Evolutionary conservation across 495 filamentous ascomycete species (phyloP), one percentile per base, ranked within the genome.

Genomic region (Talaromyces proteolyticus): DNA sequence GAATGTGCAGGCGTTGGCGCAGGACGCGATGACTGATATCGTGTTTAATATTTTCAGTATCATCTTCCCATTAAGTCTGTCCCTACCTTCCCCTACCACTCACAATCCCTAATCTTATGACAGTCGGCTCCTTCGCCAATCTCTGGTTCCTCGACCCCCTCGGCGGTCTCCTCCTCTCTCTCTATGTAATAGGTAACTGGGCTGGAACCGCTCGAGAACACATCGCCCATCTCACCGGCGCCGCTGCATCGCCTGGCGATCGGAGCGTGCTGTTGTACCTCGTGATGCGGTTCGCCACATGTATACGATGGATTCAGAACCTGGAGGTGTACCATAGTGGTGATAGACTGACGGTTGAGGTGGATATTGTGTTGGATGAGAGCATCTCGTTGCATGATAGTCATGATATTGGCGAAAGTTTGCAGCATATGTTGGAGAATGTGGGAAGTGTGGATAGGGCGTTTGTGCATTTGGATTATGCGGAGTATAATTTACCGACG

Each of bases 21-120:
- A 83, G 54, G 77, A 81, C 51, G 76, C 78, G 11, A 74, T 86
- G 67, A 87, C 84, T 0, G 75, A 86, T 60, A 87, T 96, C 8
- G 76, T 96, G 11, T 96, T 96, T 79, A 96, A 95, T 60, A 85
- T 78, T 11, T 93, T 94, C 58, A 90, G 86, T 51, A 95, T 96
- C 54, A 79, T 87, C 53, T 60, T 82, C 55, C 59, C 63, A 17
- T 52, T 66, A 20, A 40, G 60, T 64, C 55, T 44, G 51, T 18
- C 11, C 38, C 24, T 12, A 7, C 5, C 4, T 34, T 19, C 7
- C 6, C 26, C 36, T 8, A 19, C n/a, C 22, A 4, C 42, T 25
- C 20, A 25, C 19, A 12, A 18, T 34, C 8, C 16, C 44, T 22
- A 37, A 49, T 6, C 34, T 11, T 20, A 11, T 42, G n/a, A 34